These are phyloP conservation scores for Fereydounia khargensis DNA, from an alignment of 1,284 basidiomycete species.

Conservation along the genomic window DNA sequence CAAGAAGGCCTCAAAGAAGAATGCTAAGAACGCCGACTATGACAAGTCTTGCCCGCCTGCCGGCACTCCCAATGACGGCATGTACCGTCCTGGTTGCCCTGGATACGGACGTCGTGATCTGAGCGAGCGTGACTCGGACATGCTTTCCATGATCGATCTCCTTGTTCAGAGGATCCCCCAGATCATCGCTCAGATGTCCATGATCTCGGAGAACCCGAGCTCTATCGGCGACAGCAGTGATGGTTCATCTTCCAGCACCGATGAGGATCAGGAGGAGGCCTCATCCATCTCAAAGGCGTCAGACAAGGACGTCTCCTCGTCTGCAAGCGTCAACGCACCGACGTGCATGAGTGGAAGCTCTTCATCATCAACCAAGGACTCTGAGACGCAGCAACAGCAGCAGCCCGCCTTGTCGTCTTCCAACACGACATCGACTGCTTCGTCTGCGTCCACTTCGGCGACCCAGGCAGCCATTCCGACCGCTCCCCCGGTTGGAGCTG, in stretches of 20 bases:
- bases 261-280: too few relatives aligned
- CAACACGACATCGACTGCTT: neutral
- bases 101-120: slow-evolving; percentile 41
- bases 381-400: too few relatives aligned
- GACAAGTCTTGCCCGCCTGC: slow-evolving; percentile 30
- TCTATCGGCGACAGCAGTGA: too few relatives aligned
- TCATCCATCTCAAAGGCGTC: too few relatives aligned
- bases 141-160: slow-evolving; percentile 24
- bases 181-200: too few relatives aligned
- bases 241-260: too few relatives aligned
- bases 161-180: slow-evolving; percentile 32
- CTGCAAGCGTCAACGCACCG: too few relatives aligned
- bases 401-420: neutral
- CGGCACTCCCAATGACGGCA: slow-evolving; percentile 35
- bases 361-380: too few relatives aligned
- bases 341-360: too few relatives aligned
- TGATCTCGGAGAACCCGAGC: too few relatives aligned
- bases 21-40: neutral
- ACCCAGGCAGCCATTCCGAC: slow-evolving; percentile 1
- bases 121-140: slow-evolving; percentile 22
- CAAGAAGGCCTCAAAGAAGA: neutral
- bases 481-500: slow-evolving; percentile 1
- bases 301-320: too few relatives aligned
- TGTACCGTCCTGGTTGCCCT: slow-evolving; percentile 42
- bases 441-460: neutral